A percentile compares a stretch with the other conserved stretches of the same genome.
Evolutionary conservation across 108 stramenopile genomes (phyloP).

Genomic region (Fragilariopsis cylindrus): DNA sequence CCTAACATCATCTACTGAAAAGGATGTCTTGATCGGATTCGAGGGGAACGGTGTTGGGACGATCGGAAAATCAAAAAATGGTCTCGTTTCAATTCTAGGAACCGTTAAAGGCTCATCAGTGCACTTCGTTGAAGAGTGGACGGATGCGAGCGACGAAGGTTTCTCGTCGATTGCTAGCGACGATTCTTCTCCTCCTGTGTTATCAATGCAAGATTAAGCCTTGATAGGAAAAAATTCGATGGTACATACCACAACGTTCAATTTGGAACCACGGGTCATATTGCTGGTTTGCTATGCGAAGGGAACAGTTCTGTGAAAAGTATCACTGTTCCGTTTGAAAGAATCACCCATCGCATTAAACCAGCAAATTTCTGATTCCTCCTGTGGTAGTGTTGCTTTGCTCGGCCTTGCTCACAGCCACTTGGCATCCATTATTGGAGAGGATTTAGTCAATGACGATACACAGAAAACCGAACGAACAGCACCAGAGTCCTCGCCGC

Average conservation of each 20-base stretch:
- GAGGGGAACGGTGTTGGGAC: conserved; percentile 60
- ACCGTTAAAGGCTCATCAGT: conserved; percentile 56
- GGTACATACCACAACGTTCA: conserved; percentile 65
- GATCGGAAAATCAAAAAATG: conserved; percentile 63
- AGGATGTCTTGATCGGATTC: conserved; percentile 39
- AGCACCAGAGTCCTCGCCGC: not conserved
- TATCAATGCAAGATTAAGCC: conserved; percentile 59
- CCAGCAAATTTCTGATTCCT: conserved; percentile 3
- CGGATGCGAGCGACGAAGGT: conserved; percentile 35
- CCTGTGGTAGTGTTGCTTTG: conserved; percentile 26
- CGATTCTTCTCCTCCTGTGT: conserved; percentile 65
- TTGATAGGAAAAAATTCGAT: conserved; percentile 77
- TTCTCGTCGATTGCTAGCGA: conserved; percentile 27
- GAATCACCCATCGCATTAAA: conserved; percentile 17
- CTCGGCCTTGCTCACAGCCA: conserved; percentile 68
- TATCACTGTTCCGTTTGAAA: conserved; percentile 24
- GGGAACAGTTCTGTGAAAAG: conserved; percentile 10
- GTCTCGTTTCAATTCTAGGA: conserved; percentile 50
- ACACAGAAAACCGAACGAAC: not conserved
- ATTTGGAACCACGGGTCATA: conserved; percentile 55
- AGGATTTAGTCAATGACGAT: conserved; percentile 12
- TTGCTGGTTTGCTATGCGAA: conserved; percentile 49
- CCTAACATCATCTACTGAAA: conserved; percentile 13
- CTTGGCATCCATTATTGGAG: conserved; percentile 57
- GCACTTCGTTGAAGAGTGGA: conserved; percentile 74